Base-by-base conservation (phyloP, 331 rosid species). In the Quercus tomentella region DNA sequence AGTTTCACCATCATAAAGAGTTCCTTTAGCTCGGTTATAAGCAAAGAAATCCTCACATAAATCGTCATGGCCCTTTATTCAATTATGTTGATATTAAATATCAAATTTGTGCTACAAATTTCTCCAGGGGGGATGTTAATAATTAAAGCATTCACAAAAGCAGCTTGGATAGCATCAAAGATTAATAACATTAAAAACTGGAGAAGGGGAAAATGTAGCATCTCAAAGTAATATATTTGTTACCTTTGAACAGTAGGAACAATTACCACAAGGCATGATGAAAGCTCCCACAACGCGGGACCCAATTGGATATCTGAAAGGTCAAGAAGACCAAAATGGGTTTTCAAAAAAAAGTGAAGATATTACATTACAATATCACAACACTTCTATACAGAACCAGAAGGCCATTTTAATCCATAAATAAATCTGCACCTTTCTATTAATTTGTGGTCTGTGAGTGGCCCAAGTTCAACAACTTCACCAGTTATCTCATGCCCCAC, bases 1-100 rank as follows among this genome's bases (percentile, higher is more conserved):
- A 81, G 98, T 95, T 87, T 95, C 97, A 72, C 98, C 97, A 76
- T 92, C 98, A 58, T 95, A 95, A 73, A 95, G 98, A 49, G 97
- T 95, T 77, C 98, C 98, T 72, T 90, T 88, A 31, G 98, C 97
- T 55, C 98, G 96, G 80, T 91, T 95, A 77, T 86, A 90, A 58
- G 98, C 96, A 85, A 92, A 95, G 89, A 95, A 95, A 56, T 80
- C 88, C 84, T 95, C 98, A 54, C 98, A 95, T 63, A 92, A 87
- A 88, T 95, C 98, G 49, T 95, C 98, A 21, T 95, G 94, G 70
- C 98, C 98, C 98, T 95, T 83, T 35, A 75, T 57, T 76, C 77
- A 77, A 81, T 75, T 77, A 76, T 56, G 60, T 79, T 71, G 78
- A 51, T 69, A 81, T 83, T 31, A 49, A 12, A 66, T 14, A 76